phyloP scores from a whole-genome alignment of 2,329 filamentous ascomycete species.

The Trichoderma oligosporum region DNA sequence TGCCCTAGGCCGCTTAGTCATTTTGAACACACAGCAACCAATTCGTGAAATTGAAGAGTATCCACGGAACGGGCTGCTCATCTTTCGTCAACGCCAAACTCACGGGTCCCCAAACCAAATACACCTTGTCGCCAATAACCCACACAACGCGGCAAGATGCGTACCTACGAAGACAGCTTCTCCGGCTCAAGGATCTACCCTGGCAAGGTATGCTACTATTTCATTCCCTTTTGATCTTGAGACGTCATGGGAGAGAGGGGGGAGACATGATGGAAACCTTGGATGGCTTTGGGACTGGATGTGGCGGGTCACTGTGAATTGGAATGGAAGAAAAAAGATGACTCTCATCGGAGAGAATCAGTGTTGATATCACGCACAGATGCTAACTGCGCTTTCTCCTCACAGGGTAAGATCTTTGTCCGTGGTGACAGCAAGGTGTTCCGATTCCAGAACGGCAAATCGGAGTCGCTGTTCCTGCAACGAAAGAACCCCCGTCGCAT shows the following conservation, averaged over 20 bases:
- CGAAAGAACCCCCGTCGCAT: conserved; percentile 99
- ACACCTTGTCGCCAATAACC: conserved; percentile 40
- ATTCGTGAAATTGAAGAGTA: conserved; percentile 40
- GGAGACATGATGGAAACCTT: neutral
- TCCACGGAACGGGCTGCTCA: conserved; percentile 29
- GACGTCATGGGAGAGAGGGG: conserved; percentile 18
- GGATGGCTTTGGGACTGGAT: neutral
- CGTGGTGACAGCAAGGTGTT: conserved; percentile 99
- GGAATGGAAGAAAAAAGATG: neutral
- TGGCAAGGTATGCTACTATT: conserved; percentile 54
- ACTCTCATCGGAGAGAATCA: neutral
- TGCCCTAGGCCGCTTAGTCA: conserved; percentile 43
- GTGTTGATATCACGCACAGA: neutral
- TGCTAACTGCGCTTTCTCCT: conserved; percentile 18
- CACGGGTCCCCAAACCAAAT: conserved; percentile 38
- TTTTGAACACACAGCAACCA: conserved; percentile 35
- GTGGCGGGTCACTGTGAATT: neutral
- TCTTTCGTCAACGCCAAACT: conserved; percentile 38
- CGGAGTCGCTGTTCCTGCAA: conserved; percentile 99
- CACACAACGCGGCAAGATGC: conserved; percentile 52
- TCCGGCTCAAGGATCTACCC: conserved; percentile 65
- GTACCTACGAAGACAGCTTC: conserved; percentile 64
- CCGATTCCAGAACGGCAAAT: conserved; percentile 99
- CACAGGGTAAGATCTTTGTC: conserved; percentile 98
- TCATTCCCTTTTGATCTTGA: conserved; percentile 22